A percentile compares a stretch with the other conserved stretches of the same genome.
These are phyloP conservation scores for Triadica sebifera DNA, from an alignment of 345 rosid genomes.

Conservation along the genomic window DNA sequence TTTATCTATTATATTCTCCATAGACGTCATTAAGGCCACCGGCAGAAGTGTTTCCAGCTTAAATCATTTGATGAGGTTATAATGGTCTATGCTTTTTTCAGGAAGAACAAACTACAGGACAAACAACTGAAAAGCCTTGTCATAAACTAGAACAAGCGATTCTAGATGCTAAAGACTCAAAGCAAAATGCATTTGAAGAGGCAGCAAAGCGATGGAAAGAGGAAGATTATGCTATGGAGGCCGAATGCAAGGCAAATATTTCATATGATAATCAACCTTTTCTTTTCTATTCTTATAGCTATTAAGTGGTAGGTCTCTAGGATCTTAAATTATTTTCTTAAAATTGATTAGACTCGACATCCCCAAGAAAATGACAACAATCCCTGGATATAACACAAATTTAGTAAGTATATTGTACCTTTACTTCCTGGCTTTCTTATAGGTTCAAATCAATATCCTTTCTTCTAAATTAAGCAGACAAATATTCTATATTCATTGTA, in stretches of 20 bases:
- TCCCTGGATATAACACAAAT: background rate
- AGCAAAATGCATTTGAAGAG: constrained; percentile 43
- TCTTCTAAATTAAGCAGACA: background rate
- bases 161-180: constrained; percentile 40
- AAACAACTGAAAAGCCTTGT: constrained; percentile 30
- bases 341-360: background rate
- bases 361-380: background rate
- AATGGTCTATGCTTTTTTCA: constrained; percentile 35
- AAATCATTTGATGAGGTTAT: constrained; percentile 2
- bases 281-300: constrained; percentile 9
- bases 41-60: background rate
- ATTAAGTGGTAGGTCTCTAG: constrained; percentile 4
- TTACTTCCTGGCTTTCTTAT: background rate
- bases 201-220: constrained; percentile 51
- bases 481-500: background rate
- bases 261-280: background rate
- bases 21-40: constrained; percentile 4
- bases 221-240: constrained; percentile 64
- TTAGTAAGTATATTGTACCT: background rate
- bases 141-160: constrained; percentile 41
- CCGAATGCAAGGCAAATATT: constrained; percentile 60
- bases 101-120: constrained; percentile 44
- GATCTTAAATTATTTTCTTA: background rate
- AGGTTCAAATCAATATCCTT: background rate
- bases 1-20: background rate